A percentile compares a stretch with the other conserved stretches of the same genome.
Evolutionary conservation across 192 early-diverging fungal genomes (phyloP).

Genomic region (Coemansia sp.): DNA sequence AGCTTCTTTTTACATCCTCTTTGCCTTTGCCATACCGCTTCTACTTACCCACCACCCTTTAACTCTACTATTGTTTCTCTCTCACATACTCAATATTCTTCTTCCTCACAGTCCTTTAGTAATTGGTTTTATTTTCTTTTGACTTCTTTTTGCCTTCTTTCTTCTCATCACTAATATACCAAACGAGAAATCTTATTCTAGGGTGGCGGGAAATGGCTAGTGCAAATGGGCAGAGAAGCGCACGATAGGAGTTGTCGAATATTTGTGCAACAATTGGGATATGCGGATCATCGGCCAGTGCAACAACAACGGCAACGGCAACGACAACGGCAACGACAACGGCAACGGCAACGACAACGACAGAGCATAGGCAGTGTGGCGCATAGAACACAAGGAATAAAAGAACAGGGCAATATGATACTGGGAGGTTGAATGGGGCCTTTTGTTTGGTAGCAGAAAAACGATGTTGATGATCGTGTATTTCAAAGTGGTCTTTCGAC

Average conservation of each 20-base stretch:
- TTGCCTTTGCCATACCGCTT: background rate
- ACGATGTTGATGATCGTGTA: background rate
- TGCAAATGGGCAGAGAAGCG: too few relatives aligned
- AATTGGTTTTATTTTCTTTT: slow-evolving; percentile 16
- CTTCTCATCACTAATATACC: background rate
- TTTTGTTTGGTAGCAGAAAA: background rate
- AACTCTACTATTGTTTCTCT: background rate
- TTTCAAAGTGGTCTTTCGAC: background rate
- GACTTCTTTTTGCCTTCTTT: slow-evolving; percentile 4
- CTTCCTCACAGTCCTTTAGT: slow-evolving; percentile 3
- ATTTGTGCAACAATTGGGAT: too few relatives aligned
- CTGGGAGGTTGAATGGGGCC: background rate
- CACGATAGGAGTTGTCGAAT: too few relatives aligned
- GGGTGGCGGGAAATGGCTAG: too few relatives aligned
- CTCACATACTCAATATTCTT: background rate
- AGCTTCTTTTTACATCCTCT: background rate
- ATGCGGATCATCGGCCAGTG: too few relatives aligned
- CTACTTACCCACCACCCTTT: background rate
- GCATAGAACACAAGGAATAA: too few relatives aligned
- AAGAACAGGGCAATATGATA: background rate
- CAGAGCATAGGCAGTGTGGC: background rate
- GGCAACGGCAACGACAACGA: background rate
- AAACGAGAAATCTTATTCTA: too few relatives aligned
- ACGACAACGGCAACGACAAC: background rate
- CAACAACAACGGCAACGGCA: background rate